Conservation (phyloP, 345 rosid species). For the Adansonia digitata region DNA sequence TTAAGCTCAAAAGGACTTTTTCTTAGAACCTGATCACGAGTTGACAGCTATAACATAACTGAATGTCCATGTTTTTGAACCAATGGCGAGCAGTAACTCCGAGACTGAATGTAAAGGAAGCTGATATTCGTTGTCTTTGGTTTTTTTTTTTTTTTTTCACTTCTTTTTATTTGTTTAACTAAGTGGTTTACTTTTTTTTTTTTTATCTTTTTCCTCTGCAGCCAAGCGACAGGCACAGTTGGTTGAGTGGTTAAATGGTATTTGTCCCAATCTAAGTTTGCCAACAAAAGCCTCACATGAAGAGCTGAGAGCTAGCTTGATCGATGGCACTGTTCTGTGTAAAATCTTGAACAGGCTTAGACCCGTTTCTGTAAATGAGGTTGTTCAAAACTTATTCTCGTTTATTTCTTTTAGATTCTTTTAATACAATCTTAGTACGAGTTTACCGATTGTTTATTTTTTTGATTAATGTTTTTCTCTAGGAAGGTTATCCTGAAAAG, state of each 20-base stretch:
- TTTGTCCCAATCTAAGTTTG: constrained; percentile 31
- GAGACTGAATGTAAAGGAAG: constrained; percentile 30
- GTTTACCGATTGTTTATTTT: constrained; percentile 6
- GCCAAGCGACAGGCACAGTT: constrained; percentile 30
- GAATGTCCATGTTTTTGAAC: constrained; percentile 20
- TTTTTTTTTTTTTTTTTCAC: background rate
- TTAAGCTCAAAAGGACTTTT: background rate
- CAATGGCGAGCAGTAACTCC: constrained; percentile 4
- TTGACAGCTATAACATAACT: constrained; percentile 20
- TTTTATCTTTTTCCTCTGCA: constrained; percentile 14
- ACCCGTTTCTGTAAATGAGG: constrained; percentile 46
- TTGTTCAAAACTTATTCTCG: constrained; percentile 13
- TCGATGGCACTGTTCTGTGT: constrained; percentile 38
- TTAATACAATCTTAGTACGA: background rate
- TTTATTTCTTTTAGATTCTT: background rate
- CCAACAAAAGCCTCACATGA: constrained; percentile 34
- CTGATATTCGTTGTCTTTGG: background rate
- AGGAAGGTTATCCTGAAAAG: constrained; percentile 44
- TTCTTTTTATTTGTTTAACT: constrained; percentile 24
- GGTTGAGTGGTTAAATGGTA: constrained; percentile 49
- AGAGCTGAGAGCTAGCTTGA: constrained; percentile 33
- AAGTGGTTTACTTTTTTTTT: background rate
- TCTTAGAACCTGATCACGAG: constrained; percentile 5
- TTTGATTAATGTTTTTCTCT: constrained; percentile 15
- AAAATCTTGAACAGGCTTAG: constrained; percentile 37